Evolutionary conservation across 441 rosid genomes (phyloP).

Genomic region (Euphorbia schlechtendalii): DNA sequence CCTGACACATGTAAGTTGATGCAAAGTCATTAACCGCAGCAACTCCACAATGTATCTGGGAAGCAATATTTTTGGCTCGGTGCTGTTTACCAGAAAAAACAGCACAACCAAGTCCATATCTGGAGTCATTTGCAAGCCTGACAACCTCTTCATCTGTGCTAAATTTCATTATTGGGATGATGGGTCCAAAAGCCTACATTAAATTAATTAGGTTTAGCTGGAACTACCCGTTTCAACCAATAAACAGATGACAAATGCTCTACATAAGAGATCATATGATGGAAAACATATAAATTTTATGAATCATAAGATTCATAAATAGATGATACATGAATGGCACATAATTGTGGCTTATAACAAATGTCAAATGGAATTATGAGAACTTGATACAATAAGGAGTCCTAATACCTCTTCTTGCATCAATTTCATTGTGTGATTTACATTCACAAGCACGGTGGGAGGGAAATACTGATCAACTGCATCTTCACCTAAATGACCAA

Average conservation of each 20-base stretch:
- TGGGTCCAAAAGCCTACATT: conserved; percentile 91
- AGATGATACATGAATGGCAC: conserved; percentile 4
- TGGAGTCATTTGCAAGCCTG: conserved; percentile 81
- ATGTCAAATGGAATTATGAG: conserved; percentile 2
- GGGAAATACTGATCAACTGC: conserved; percentile 96
- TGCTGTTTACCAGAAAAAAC: conserved; percentile 78
- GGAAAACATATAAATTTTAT: neutral
- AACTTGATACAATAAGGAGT: neutral
- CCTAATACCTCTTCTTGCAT: conserved; percentile 99
- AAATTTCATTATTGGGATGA: conserved; percentile 96
- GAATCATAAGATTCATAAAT: neutral
- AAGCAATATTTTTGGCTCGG: conserved; percentile 76
- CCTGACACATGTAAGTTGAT: conserved; percentile 93
- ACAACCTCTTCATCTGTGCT: conserved; percentile 84
- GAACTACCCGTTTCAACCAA: neutral
- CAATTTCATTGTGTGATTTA: conserved; percentile 79
- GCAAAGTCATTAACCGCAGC: conserved; percentile 97
- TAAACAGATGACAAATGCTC: neutral
- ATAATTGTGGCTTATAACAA: neutral
- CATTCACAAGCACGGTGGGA: conserved; percentile 79
- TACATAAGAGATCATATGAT: neutral
- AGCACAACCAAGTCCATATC: conserved; percentile 92
- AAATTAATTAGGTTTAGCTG: conserved; percentile 13
- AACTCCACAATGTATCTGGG: conserved; percentile 81
- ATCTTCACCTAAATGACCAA: conserved; percentile 85